Evolutionary conservation across 768 basidiomycete genomes (phyloP).

Genomic region (Mycena crocata): DNA sequence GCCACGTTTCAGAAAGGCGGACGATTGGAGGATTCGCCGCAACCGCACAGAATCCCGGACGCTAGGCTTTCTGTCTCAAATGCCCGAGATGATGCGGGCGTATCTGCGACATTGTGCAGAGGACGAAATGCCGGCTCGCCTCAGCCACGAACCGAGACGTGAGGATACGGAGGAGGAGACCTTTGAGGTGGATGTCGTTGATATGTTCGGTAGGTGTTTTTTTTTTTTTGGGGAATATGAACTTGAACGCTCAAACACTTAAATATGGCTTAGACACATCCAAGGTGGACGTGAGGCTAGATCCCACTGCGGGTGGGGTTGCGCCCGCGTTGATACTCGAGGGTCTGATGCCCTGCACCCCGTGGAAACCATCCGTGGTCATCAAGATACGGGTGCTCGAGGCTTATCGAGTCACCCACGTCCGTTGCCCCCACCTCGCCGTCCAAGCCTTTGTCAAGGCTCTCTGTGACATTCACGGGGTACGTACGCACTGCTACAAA

Average conservation of each 20-base stretch:
- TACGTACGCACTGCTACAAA: neutral
- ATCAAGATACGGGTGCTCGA: constrained; percentile 21
- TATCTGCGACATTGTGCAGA: neutral
- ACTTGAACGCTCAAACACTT: too few species aligned
- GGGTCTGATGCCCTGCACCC: constrained; percentile 23
- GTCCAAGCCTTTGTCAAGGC: constrained; percentile 29
- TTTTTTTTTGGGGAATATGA: neutral
- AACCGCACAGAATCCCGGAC: neutral
- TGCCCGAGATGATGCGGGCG: neutral
- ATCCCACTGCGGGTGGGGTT: neutral
- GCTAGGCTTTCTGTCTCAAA: neutral
- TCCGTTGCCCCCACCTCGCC: constrained; percentile 28
- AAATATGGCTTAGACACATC: neutral
- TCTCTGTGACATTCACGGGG: constrained; percentile 28
- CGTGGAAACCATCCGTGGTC: constrained; percentile 14
- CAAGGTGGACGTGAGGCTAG: neutral
- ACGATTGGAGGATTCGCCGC: neutral
- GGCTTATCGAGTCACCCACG: constrained; percentile 14
- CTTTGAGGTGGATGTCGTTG: neutral
- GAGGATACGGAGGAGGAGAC: neutral
- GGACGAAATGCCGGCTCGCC: neutral
- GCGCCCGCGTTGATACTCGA: constrained; percentile 3
- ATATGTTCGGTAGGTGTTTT: neutral
- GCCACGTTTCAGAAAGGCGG: neutral
- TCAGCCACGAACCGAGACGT: too few species aligned